Evolutionary conservation across 23 red algal genomes (phyloP), one percentile per base, ranked within the genome.

Genomic region (Porphyridium purpureum): DNA sequence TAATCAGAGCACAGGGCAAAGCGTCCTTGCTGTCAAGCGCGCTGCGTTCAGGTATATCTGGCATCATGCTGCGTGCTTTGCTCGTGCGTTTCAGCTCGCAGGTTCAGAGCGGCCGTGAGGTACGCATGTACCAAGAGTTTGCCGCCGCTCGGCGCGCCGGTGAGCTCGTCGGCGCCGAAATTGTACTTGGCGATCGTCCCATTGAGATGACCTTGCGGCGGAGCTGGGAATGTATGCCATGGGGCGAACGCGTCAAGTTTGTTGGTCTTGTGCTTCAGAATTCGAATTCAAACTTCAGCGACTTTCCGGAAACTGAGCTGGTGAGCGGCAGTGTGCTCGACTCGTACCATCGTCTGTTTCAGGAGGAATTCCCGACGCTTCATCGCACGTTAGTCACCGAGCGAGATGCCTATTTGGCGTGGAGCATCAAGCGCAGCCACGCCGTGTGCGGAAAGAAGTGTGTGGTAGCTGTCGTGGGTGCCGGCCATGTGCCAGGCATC

Each of bases 401-500:
- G 49, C 32, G 70, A 25, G 70, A 76, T 40, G 21, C 29, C 7
- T 76, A 65, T 31, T 25, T 76, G 57, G 49, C 70, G 29, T 76
- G 70, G 70, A 35, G 20, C 19, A 11, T 76, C 11, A 76, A 76
- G 40, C 44, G 70, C 24, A 35, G 44, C 8, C 7, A 56, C 35
- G 70, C 70, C 5, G 70, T 76, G 9, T 54, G 34, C 4, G 70
- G 70, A 3, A 51, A 15, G 17, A 7, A 19, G 5, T 11, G 14
- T 52, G 70, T 76, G 11, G 70, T 76, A 8, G 70, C 57, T 5
- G 70, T 76, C 7, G 47, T 76, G 11, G 70, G 70, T 44, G 38
- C 38, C 17, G 38, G 38, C 38, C 38, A 44, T 17, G 38, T 44
- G 11, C 38, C 38, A 11, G 38, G 38, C 17, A 44, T 44, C n/a